These are phyloP conservation scores for Penicillium vulpinum DNA, from an alignment of 2,329 filamentous ascomycete species.

Conservation along the genomic window DNA sequence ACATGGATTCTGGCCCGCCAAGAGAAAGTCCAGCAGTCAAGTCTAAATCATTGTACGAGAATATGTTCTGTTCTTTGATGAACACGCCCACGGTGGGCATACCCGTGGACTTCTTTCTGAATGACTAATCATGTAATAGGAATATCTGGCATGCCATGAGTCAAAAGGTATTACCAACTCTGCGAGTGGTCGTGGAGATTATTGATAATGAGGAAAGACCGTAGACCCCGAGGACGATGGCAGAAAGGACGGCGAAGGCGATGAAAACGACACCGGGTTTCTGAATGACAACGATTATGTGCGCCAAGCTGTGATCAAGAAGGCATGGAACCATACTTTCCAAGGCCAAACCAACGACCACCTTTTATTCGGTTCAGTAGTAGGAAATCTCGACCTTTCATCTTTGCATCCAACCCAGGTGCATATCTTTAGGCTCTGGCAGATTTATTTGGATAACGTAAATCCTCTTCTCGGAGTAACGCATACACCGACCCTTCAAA, in stretches of 20 bases:
- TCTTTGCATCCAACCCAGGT: not conserved
- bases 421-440: not conserved
- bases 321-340: not conserved
- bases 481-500: not conserved
- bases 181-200: not conserved
- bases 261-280: not conserved
- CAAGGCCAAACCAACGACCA: not conserved
- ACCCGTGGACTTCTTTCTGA: not conserved
- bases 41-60: not conserved
- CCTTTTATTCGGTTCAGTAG: not conserved
- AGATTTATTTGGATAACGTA: not conserved
- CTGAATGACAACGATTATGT: not conserved
- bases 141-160: not conserved
- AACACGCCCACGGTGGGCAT: not conserved
- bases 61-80: not conserved
- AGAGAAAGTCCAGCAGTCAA: not conserved
- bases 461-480: not conserved
- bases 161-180: not conserved
- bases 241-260: not conserved
- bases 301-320: not conserved
- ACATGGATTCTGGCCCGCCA: rapidly evolving
- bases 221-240: not conserved
- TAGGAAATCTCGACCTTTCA: not conserved
- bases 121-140: not conserved
- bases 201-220: not conserved